Evolutionary conservation across 2,329 filamentous ascomycete species (phyloP).

Genomic region (Daldinia sp.): DNA sequence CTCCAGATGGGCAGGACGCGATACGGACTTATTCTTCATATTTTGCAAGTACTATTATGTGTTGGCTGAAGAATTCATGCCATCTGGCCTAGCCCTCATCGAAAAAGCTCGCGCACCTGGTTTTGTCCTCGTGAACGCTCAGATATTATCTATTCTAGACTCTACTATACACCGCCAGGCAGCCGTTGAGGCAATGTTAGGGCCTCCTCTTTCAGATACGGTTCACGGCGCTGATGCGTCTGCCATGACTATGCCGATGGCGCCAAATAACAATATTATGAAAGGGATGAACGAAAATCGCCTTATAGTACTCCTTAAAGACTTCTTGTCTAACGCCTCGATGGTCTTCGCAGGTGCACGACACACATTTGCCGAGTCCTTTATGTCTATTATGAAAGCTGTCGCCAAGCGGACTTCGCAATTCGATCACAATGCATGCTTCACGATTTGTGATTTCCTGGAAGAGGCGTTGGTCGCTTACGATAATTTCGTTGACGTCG

Average conservation of each 20-base stretch:
- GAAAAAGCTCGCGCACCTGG: slow-evolving; percentile 75
- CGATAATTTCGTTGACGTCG: slow-evolving; percentile 56
- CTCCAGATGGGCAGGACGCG: slow-evolving; percentile 83
- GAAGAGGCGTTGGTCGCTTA: slow-evolving; percentile 79
- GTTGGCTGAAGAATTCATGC: slow-evolving; percentile 76
- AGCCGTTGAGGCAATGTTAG: slow-evolving; percentile 56
- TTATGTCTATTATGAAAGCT: slow-evolving; percentile 76
- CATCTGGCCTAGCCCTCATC: slow-evolving; percentile 58
- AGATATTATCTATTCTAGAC: slow-evolving; percentile 81
- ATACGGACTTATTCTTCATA: slow-evolving; percentile 90
- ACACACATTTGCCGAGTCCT: slow-evolving; percentile 78
- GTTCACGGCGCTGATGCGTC: slow-evolving; percentile 69
- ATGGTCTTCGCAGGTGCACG: slow-evolving; percentile 55
- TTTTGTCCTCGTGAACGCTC: slow-evolving; percentile 81
- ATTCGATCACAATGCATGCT: slow-evolving; percentile 84
- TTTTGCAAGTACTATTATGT: slow-evolving; percentile 90
- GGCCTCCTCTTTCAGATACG: slow-evolving; percentile 55
- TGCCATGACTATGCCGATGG: slow-evolving; percentile 67
- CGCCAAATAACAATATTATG: slow-evolving; percentile 71
- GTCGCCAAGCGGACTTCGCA: slow-evolving; percentile 78
- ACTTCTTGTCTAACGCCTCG: slow-evolving; percentile 69
- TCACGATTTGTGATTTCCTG: slow-evolving; percentile 89
- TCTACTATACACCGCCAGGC: slow-evolving; percentile 83
- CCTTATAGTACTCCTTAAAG: slow-evolving; percentile 80
- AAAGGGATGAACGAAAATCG: slow-evolving; percentile 90